Conservation (phyloP, 2,329 filamentous ascomycete species). For the Tolypocladium tropicale region DNA sequence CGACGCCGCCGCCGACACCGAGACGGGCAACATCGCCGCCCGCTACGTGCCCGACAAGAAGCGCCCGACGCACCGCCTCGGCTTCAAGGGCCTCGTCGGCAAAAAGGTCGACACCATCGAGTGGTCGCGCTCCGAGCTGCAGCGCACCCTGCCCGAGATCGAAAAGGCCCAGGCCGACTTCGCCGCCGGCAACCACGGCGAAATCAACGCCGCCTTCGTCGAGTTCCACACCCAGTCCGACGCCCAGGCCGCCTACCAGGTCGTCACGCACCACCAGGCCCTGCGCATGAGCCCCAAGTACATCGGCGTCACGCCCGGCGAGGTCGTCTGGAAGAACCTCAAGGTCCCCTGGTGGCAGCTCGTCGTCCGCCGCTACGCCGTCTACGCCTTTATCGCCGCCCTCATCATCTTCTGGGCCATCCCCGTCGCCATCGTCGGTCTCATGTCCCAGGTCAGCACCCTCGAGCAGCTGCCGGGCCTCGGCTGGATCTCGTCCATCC, state of each 20-base stretch:
- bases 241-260: constrained; percentile 79
- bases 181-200: constrained; percentile 50
- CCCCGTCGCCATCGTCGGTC: constrained; percentile 67
- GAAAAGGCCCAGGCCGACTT: constrained; percentile 54
- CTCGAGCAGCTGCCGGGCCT: constrained; percentile 60
- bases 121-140: constrained; percentile 55
- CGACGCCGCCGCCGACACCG: constrained; percentile 36
- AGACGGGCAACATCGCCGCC: constrained; percentile 54
- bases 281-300: constrained; percentile 78
- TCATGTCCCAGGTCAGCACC: constrained; percentile 73
- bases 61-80: constrained; percentile 58
- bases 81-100: constrained; percentile 55
- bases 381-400: constrained; percentile 56
- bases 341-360: constrained; percentile 60
- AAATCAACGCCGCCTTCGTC: constrained; percentile 74
- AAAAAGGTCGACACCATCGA: constrained; percentile 73
- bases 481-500: constrained; percentile 62
- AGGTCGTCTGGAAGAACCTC: constrained; percentile 82
- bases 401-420: constrained; percentile 80
- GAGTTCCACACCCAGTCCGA: constrained; percentile 77
- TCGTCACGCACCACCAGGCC: constrained; percentile 68
- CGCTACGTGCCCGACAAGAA: constrained; percentile 58
- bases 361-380: constrained; percentile 55
- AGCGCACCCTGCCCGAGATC: constrained; percentile 51
- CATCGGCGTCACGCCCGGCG: constrained; percentile 68